These are phyloP conservation scores for Claviceps capensis DNA, from an alignment of 2,329 filamentous ascomycete species.

Conservation along the genomic window DNA sequence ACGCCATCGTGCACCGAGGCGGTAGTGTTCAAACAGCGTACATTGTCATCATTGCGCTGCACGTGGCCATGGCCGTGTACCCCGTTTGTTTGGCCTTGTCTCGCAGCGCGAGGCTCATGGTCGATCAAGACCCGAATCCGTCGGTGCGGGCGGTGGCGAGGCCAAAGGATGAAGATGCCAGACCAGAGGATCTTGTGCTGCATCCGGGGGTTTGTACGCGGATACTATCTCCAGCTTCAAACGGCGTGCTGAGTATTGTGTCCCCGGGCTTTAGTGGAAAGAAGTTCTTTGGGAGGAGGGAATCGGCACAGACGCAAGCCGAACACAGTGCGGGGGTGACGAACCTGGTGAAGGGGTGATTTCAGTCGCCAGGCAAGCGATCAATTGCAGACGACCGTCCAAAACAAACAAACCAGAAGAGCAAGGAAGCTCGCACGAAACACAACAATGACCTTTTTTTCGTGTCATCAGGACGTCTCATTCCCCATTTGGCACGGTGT, in stretches of 20 bases:
- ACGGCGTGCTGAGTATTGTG: constrained; percentile 13
- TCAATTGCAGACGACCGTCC: too few species aligned
- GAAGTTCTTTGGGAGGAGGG: constrained; percentile 11
- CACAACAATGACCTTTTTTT: too few species aligned
- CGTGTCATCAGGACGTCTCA: too few species aligned
- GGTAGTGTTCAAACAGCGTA: constrained; percentile 51
- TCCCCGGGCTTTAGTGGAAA: constrained; percentile 14
- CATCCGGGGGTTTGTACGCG: constrained; percentile 8
- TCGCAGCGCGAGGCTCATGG: constrained; percentile 31
- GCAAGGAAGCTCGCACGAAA: too few species aligned
- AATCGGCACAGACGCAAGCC: constrained; percentile 17
- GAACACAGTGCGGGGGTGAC: constrained; percentile 15
- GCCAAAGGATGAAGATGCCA: constrained; percentile 12
- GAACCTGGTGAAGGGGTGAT: neutral
- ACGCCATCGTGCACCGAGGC: constrained; percentile 47
- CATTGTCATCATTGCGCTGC: constrained; percentile 43
- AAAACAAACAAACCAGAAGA: too few species aligned
- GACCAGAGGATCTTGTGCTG: constrained; percentile 5
- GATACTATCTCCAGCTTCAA: constrained; percentile 8
- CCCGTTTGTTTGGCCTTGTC: constrained; percentile 34
- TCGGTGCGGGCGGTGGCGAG: constrained; percentile 10
- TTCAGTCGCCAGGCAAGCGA: too few species aligned
- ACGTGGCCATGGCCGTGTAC: constrained; percentile 32
- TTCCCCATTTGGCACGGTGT: too few species aligned
- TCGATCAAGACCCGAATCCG: constrained; percentile 19